A percentile compares a stretch with the other conserved stretches of the same genome.
Evolutionary conservation across 129 eudicot genomes (phyloP).

Genomic region (Artemisia annua): DNA sequence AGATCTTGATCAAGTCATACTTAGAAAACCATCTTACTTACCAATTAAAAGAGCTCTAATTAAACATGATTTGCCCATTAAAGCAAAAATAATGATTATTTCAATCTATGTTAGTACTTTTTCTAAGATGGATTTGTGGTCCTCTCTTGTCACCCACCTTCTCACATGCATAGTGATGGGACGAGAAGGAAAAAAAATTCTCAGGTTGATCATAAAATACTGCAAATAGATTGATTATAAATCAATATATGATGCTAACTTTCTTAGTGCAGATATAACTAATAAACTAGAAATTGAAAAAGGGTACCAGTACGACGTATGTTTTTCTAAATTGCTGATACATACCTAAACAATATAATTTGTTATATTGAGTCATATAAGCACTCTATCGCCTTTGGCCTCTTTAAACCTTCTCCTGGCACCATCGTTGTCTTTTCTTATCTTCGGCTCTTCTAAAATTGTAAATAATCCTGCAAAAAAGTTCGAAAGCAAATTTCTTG

Average conservation of each 20-base stretch:
- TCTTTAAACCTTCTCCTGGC: conserved; percentile 40
- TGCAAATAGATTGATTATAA: conserved; percentile 17
- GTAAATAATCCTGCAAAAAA: conserved; percentile 58
- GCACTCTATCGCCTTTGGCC: conserved; percentile 33
- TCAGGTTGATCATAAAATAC: conserved; percentile 26
- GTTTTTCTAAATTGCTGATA: conserved; percentile 23
- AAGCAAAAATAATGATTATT: conserved; percentile 22
- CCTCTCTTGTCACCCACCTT: conserved; percentile 37
- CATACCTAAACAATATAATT: conserved; percentile 22
- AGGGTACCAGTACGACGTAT: not conserved
- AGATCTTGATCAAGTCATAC: conserved; percentile 1
- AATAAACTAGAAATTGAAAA: conserved; percentile 21
- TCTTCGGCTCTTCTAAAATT: conserved; percentile 56
- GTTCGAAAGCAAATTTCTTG: not conserved
- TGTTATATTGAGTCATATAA: conserved; percentile 30
- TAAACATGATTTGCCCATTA: conserved; percentile 16
- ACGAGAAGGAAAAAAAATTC: conserved; percentile 13
- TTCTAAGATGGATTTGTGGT: conserved; percentile 50
- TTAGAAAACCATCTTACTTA: conserved; percentile 14
- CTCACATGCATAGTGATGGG: conserved; percentile 37
- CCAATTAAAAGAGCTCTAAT: not conserved
- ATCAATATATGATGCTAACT: conserved; percentile 23
- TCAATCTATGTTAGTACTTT: conserved; percentile 19
- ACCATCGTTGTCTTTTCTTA: conserved; percentile 28
- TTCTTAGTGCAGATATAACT: conserved; percentile 27